phyloP scores from a whole-genome alignment of 2,329 filamentous ascomycete genomes.

The Lachnellula hyalina region DNA sequence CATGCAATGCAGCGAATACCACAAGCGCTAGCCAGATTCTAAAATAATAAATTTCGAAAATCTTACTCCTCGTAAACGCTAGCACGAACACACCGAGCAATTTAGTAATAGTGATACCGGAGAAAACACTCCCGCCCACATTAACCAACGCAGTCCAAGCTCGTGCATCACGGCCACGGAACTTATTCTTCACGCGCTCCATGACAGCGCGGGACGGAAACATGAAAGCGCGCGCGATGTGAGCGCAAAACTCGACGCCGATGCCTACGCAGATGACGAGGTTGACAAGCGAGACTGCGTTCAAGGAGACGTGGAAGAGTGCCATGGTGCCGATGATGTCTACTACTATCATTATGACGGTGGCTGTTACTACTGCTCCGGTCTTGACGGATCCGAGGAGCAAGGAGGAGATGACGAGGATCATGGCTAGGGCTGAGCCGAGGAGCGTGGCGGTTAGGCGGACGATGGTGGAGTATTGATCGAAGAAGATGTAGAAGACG shows the following conservation, averaged over 20 bases:
- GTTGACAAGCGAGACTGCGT: slow-evolving; percentile 93
- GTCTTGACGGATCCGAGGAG: slow-evolving; percentile 82
- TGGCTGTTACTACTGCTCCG: slow-evolving; percentile 74
- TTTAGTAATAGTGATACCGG: slow-evolving; percentile 94
- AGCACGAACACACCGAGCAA: slow-evolving; percentile 86
- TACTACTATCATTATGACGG: slow-evolving; percentile 87
- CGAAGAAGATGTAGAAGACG: slow-evolving; percentile 98
- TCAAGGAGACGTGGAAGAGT: slow-evolving; percentile 79
- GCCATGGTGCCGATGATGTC: slow-evolving; percentile 97
- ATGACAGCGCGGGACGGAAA: slow-evolving; percentile 81
- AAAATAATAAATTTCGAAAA: slow-evolving; percentile 99
- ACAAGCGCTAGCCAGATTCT: slow-evolving; percentile 92
- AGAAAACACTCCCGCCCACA: slow-evolving; percentile 90
- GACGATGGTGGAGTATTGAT: slow-evolving; percentile 87
- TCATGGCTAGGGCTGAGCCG: slow-evolving; percentile 76
- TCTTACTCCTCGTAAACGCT: slow-evolving; percentile 94
- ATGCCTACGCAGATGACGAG: slow-evolving; percentile 97
- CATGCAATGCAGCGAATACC: slow-evolving; percentile 80
- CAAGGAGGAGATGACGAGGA: slow-evolving; percentile 72
- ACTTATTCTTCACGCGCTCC: slow-evolving; percentile 71
- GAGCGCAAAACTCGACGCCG: slow-evolving; percentile 93
- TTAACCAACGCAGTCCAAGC: slow-evolving; percentile 93
- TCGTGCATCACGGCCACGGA: slow-evolving; percentile 76
- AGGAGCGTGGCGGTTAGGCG: slow-evolving; percentile 73
- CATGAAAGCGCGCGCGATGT: slow-evolving; percentile 92